Evolutionary conservation across 1,284 basidiomycete genomes (phyloP), one percentile per base, ranked within the genome.

Genomic region (Irpex sp.): DNA sequence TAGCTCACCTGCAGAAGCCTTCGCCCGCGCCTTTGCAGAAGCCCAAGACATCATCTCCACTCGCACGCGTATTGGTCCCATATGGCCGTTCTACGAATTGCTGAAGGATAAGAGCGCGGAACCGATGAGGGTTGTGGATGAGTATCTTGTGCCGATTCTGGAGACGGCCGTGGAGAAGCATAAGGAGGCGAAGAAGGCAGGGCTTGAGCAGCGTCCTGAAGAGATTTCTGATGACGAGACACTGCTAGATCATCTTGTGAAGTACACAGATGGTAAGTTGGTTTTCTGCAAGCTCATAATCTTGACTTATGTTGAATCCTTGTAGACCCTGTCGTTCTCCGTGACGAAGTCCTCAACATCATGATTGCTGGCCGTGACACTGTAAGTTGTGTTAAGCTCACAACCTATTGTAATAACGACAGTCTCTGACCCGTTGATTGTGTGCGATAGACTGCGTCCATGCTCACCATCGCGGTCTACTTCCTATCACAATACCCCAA

Each of bases 121-220:
- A 5, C 74, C 73, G 3, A 81, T 81, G 81, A 67, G 73, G 7
- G 70, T 78, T 15, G 74, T 83, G 11, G 68, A 79, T 40, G 71
- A 66, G 1, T 80, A 77, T 62, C 73, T 81, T 36, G 73, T 79
- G n/a, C 81, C 81, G 0, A 79, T 85, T 21, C 64, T 85, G 36
- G 64, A 73, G 36, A 75, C 75, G 4, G 78, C 77, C 26, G 66
- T 79, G 44, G 65, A 63, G 58, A 79, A 76, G 66, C 69, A 70
- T 9, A 64, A 68, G 56, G 69, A 70, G 34, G 72, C 65, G 15
- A 57, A 70, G n/a, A 57, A 58, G 1, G 52, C 57, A 31, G 54
- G 54, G 6, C 6, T 36, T 7, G 62, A 58, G 15, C 61, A 57
- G 5, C 64, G 21, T 5, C 65, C 65, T 26, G 66, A 60, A 0